phyloP scores from a whole-genome alignment of 768 basidiomycete genomes.

The Epithele typhae region DNA sequence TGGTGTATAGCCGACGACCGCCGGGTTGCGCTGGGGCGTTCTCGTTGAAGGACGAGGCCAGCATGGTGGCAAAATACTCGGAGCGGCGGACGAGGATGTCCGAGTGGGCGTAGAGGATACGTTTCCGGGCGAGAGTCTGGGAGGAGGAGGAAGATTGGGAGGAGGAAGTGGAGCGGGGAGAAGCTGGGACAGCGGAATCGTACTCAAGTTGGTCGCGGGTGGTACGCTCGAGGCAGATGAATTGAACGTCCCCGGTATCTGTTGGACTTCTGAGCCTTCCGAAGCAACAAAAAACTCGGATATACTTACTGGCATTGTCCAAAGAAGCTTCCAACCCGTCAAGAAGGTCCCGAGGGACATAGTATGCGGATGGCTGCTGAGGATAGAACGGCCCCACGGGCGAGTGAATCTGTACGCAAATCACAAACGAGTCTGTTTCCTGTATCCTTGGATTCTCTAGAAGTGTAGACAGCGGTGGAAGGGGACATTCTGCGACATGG shows the following conservation, averaged over 20 bases:
- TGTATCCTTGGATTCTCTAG: slow-evolving; percentile 54
- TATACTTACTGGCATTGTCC: slow-evolving; percentile 60
- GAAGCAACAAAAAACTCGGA: background rate
- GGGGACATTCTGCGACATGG: slow-evolving; percentile 52
- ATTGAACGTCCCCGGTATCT: slow-evolving; percentile 76
- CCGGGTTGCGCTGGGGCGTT: slow-evolving; percentile 31
- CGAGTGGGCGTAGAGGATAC: slow-evolving; percentile 73
- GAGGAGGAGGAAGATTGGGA: slow-evolving; percentile 33
- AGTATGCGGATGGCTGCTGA: slow-evolving; percentile 59
- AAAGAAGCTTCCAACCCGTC: slow-evolving; percentile 67
- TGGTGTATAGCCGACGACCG: slow-evolving; percentile 55
- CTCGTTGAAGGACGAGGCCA: slow-evolving; percentile 69
- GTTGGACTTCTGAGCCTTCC: background rate
- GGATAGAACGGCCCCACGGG: slow-evolving; percentile 52
- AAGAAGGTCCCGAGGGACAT: slow-evolving; percentile 62
- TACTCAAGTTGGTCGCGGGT: slow-evolving; percentile 25
- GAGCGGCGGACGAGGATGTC: slow-evolving; percentile 72
- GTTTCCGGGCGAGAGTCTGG: slow-evolving; percentile 58
- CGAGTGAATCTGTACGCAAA: slow-evolving; percentile 72
- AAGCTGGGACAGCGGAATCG: slow-evolving; percentile 24
- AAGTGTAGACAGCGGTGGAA: slow-evolving; percentile 59
- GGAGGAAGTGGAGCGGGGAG: slow-evolving; percentile 37
- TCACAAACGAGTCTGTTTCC: slow-evolving; percentile 63
- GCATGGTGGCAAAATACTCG: slow-evolving; percentile 76
- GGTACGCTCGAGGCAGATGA: slow-evolving; percentile 62